A percentile compares a stretch with the other conserved stretches of the same genome.
These are phyloP conservation scores for Calonectria fujianensis DNA, from an alignment of 2,329 filamentous ascomycete genomes.

Conservation along the genomic window DNA sequence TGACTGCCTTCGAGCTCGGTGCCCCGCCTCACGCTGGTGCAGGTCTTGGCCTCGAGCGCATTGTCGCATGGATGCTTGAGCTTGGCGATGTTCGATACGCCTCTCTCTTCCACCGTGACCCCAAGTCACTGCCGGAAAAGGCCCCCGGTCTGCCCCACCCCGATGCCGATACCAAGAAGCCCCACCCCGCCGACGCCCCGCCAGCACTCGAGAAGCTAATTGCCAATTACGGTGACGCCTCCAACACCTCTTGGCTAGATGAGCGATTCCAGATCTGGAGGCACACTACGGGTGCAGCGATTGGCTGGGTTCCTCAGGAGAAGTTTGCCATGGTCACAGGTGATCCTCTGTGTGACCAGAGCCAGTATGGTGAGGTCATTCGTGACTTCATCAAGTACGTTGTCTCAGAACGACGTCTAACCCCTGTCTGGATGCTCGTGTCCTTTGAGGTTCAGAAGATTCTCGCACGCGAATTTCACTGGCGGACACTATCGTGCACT, in stretches of 20 bases:
- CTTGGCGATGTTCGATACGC: conserved; percentile 93
- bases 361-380: conserved; percentile 85
- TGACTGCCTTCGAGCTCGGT: conserved; percentile 90
- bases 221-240: conserved; percentile 95
- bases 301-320: conserved; percentile 86
- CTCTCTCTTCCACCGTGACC: conserved; percentile 90
- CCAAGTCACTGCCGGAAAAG: conserved; percentile 86
- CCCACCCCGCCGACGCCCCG: conserved; percentile 70
- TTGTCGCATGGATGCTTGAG: conserved; percentile 89
- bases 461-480: conserved; percentile 86
- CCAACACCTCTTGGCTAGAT: conserved; percentile 95
- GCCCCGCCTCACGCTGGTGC: conserved; percentile 93
- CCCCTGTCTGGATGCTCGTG: conserved; percentile 93
- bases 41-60: conserved; percentile 91
- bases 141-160: conserved; percentile 84
- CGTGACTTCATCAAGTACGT: conserved; percentile 84
- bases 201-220: conserved; percentile 91
- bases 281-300: conserved; percentile 87
- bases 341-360: conserved; percentile 87
- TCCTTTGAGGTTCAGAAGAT: conserved; percentile 86
- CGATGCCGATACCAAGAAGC: conserved; percentile 84
- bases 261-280: conserved; percentile 93
- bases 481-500: conserved; percentile 91
- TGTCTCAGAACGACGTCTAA: conserved; percentile 80
- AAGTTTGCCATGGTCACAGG: conserved; percentile 90